Conservation (phyloP, 345 rosid genomes). For the Citrus trifoliata region DNA sequence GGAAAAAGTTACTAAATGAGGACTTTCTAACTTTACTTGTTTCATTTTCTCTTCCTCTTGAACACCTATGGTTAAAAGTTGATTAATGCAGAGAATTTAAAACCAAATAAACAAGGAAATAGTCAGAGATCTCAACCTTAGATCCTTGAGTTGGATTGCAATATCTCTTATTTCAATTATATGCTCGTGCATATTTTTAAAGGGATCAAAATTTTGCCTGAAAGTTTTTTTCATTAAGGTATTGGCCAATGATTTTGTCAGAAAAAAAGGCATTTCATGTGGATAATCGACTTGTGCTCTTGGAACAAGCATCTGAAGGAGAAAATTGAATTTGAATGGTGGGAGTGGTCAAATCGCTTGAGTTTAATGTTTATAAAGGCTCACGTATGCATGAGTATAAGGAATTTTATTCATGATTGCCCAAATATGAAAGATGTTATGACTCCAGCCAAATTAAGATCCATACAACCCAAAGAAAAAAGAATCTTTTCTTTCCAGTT, state of each 20-base stretch:
- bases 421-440: too few relatives aligned
- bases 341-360: too few relatives aligned
- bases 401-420: too few relatives aligned
- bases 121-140: background rate
- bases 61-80: too few relatives aligned
- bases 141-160: background rate
- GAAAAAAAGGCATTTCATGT: too few relatives aligned
- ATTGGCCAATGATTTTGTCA: constrained; percentile 1
- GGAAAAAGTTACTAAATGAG: background rate
- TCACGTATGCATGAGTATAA: too few relatives aligned
- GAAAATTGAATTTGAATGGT: too few relatives aligned
- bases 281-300: too few relatives aligned
- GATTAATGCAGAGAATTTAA: background rate
- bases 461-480: background rate
- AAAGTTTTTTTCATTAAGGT: constrained; percentile 17
- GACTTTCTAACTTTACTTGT: background rate
- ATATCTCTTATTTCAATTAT: background rate
- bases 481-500: background rate
- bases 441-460: background rate
- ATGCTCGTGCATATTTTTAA: background rate
- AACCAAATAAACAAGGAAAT: background rate
- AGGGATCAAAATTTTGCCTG: background rate
- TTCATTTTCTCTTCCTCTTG: too few relatives aligned
- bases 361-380: too few relatives aligned
- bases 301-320: too few relatives aligned